These are phyloP conservation scores for Funneliformis geosporum DNA, from an alignment of 192 early-diverging fungal genomes.

Conservation along the genomic window DNA sequence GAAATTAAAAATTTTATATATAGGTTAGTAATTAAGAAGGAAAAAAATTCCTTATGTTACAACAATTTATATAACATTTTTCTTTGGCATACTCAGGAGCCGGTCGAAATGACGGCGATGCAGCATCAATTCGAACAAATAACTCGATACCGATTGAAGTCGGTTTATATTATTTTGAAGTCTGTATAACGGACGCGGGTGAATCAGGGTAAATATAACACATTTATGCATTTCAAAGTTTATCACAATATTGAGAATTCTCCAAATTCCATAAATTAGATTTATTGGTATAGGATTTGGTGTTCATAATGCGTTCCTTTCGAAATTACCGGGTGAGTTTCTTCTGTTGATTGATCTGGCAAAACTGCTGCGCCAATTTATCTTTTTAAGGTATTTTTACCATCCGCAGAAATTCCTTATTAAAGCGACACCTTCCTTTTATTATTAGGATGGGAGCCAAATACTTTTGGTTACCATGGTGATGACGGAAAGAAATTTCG, in stretches of 20 bases:
- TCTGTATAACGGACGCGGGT: conserved; percentile 75
- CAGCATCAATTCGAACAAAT: conserved; percentile 74
- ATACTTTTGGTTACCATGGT: conserved; percentile 90
- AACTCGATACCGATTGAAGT: conserved; percentile 68
- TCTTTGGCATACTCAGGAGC: conserved; percentile 35
- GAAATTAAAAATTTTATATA: neutral
- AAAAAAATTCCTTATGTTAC: neutral
- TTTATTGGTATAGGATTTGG: conserved; percentile 84
- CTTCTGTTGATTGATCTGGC: too few species aligned
- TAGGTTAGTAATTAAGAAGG: neutral
- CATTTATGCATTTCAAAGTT: too few species aligned
- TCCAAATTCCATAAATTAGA: conserved; percentile 31
- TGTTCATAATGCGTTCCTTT: conserved; percentile 40
- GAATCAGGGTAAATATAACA: conserved; percentile 47
- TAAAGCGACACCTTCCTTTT: neutral
- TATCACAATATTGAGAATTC: too few species aligned
- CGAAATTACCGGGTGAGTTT: conserved; percentile 74
- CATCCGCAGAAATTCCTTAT: neutral
- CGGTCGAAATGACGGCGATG: conserved; percentile 67
- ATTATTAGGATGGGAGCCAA: conserved; percentile 69
- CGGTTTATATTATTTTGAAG: conserved; percentile 88
- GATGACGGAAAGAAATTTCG: conserved; percentile 81
- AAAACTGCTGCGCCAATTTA: too few species aligned
- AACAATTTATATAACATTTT: neutral
- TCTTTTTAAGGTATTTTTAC: too few species aligned